phyloP scores from a whole-genome alignment of 306 rosid genomes.

The Cucurbita ficifolia region DNA sequence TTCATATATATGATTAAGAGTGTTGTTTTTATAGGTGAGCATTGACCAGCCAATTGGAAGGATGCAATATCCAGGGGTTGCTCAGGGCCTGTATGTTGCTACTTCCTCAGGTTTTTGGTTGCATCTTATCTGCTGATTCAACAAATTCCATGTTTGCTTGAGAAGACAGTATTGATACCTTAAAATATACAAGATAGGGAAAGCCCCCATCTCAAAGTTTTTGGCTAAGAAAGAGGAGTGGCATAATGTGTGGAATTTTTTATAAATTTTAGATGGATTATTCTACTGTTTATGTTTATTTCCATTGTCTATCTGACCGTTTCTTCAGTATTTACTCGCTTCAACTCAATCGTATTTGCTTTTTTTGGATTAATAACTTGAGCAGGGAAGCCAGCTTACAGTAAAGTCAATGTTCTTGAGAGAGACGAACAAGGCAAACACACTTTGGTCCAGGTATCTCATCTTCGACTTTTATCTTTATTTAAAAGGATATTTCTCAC shows the following conservation, averaged over 20 bases:
- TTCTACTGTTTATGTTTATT: background rate
- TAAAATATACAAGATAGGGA: background rate
- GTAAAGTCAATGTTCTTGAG: conserved; percentile 57
- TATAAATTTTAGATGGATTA: background rate
- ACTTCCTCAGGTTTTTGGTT: conserved; percentile 23
- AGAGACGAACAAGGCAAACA: conserved; percentile 37
- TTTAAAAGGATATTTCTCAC: too few relatives aligned
- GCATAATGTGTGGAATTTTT: background rate
- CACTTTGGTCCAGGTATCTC: conserved; percentile 68
- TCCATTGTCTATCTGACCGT: background rate
- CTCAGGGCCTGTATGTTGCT: conserved; percentile 39
- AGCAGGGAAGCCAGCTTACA: conserved; percentile 80
- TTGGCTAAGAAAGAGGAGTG: background rate
- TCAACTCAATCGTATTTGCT: background rate
- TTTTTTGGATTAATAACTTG: conserved; percentile 1
- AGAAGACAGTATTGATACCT: background rate
- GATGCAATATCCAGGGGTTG: conserved; percentile 70
- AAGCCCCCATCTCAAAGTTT: background rate
- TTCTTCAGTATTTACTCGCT: background rate
- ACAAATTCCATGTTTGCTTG: background rate
- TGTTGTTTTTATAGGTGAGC: conserved; percentile 36
- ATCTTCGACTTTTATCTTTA: background rate
- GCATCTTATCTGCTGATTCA: background rate
- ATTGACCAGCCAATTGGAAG: conserved; percentile 67
- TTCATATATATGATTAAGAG: background rate